Evolutionary conservation across 768 basidiomycete species (phyloP).

Genomic region (Boletus pseudopeckii): DNA sequence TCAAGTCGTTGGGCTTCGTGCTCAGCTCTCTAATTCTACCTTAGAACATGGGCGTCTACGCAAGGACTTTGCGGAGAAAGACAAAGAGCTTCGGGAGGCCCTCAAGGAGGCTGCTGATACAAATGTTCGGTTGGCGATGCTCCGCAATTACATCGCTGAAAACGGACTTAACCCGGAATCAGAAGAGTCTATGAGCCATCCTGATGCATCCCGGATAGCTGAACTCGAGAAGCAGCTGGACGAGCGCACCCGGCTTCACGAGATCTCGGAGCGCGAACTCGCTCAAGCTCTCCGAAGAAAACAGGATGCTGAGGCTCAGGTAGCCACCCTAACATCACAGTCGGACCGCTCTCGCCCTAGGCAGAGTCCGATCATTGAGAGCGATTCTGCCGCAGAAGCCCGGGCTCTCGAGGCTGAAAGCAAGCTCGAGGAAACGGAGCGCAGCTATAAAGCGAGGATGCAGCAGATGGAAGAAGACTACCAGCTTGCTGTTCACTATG

Average conservation of each 20-base stretch:
- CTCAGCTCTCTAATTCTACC: constrained; percentile 64
- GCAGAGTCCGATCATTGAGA: constrained; percentile 48
- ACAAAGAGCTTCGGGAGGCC: constrained; percentile 61
- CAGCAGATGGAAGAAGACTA: constrained; percentile 94
- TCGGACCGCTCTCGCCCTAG: constrained; percentile 61
- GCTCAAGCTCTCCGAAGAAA: constrained; percentile 61
- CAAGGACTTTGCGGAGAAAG: constrained; percentile 65
- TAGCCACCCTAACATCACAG: constrained; percentile 59
- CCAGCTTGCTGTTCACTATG: constrained; percentile 94
- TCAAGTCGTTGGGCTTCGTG: constrained; percentile 71
- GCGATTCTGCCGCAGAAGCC: constrained; percentile 37
- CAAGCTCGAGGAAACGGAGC: constrained; percentile 76
- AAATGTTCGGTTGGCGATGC: constrained; percentile 68
- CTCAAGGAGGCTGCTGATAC: constrained; percentile 64
- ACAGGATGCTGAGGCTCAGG: constrained; percentile 71
- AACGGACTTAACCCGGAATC: constrained; percentile 80
- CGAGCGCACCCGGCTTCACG: constrained; percentile 68
- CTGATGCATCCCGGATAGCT: constrained; percentile 44
- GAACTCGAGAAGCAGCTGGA: constrained; percentile 79
- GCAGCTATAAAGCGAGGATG: constrained; percentile 72
- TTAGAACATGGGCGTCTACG: constrained; percentile 68
- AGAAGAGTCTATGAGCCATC: constrained; percentile 43
- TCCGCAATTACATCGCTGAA: constrained; percentile 85
- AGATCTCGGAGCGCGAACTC: constrained; percentile 74
- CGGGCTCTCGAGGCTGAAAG: constrained; percentile 69